Conservation (phyloP, 2,329 filamentous ascomycete genomes). For the Lachnellula arida region DNA sequence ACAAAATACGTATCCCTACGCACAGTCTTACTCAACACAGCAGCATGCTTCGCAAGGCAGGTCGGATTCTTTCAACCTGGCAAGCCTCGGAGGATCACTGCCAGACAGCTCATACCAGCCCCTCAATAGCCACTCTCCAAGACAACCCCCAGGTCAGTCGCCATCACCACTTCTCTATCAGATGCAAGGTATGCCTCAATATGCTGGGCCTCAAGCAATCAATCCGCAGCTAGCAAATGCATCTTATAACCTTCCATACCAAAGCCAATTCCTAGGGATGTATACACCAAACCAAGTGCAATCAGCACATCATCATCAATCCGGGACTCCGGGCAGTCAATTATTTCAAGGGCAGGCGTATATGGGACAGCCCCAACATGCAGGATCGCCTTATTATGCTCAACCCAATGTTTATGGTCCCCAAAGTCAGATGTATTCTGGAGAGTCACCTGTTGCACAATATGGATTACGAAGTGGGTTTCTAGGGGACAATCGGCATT, state of each 20-base stretch:
- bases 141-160: conserved; percentile 17
- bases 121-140: conserved; percentile 15
- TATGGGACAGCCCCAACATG: conserved; percentile 21
- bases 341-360: conserved; percentile 25
- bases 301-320: conserved; percentile 14
- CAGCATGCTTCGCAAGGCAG: conserved; percentile 15
- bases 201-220: conserved; percentile 11
- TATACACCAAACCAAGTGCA: conserved; percentile 19
- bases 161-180: conserved; percentile 20
- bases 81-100: conserved; percentile 20
- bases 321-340: conserved; percentile 16
- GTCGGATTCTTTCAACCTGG: conserved; percentile 25
- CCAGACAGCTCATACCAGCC: conserved; percentile 25
- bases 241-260: conserved; percentile 26
- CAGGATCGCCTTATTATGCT: conserved; percentile 20
- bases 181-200: conserved; percentile 22
- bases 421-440: conserved; percentile 22
- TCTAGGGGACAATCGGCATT: conserved; percentile 18
- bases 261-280: conserved; percentile 22
- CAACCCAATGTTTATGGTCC: conserved; percentile 22
- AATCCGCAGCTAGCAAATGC: conserved; percentile 14
- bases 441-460: conserved; percentile 10
- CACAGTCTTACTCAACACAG: conserved; percentile 8
- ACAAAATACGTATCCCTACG: conserved; percentile 6
- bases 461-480: conserved; percentile 18